phyloP scores from a whole-genome alignment of 305 asterid species.

The Fraxinus paxiana region DNA sequence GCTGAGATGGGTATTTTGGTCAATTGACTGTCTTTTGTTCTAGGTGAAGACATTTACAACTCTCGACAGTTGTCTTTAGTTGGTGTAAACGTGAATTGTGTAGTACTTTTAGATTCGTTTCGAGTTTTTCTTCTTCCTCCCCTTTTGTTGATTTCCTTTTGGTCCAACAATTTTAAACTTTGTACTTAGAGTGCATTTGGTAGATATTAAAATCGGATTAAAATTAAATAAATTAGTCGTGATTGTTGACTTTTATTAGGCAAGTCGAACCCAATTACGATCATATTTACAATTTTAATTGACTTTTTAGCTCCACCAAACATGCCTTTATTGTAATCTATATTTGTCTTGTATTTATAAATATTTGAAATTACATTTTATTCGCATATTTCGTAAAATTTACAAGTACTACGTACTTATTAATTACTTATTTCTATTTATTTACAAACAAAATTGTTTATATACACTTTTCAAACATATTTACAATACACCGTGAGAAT shows the following conservation, averaged over 20 bases:
- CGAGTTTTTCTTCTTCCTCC: neutral
- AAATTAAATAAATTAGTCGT: no score
- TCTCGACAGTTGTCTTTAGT: neutral
- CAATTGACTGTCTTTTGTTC: neutral
- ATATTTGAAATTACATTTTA: no score
- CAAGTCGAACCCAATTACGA: no score
- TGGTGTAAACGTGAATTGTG: neutral
- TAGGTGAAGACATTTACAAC: neutral
- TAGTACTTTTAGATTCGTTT: neutral
- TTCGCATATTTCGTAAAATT: no score
- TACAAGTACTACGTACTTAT: no score
- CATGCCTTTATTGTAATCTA: no score
- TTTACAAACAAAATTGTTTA: neutral
- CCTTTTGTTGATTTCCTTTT: neutral
- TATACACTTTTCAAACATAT: neutral
- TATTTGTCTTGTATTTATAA: no score
- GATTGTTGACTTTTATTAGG: no score
- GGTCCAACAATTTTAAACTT: neutral
- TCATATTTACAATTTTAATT: no score
- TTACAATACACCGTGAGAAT: neutral
- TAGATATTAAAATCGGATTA: no score
- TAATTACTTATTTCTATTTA: no score
- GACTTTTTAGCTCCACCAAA: no score
- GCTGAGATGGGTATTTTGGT: constrained; percentile 16
- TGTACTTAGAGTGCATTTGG: neutral